Evolutionary conservation across 2,329 filamentous ascomycete genomes (phyloP).

Genomic region (Aspergillus sp.): DNA sequence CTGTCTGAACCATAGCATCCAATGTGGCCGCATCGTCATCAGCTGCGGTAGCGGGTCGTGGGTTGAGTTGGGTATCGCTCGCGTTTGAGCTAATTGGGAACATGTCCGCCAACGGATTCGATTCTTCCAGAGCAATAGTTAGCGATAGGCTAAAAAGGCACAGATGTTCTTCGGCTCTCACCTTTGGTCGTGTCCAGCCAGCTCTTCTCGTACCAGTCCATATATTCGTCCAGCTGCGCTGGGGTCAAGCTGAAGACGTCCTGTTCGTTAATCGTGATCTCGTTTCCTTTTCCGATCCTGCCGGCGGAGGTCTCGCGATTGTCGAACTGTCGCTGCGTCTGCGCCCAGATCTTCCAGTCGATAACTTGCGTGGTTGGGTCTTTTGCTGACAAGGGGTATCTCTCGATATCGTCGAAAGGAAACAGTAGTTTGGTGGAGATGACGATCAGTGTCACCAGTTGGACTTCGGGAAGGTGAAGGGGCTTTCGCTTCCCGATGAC

Average conservation of each 20-base stretch:
- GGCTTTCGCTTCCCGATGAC: constrained; percentile 37
- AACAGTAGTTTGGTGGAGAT: constrained; percentile 76
- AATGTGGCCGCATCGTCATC: constrained; percentile 28
- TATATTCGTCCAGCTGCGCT: constrained; percentile 67
- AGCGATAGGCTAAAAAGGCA: background rate
- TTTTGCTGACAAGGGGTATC: constrained; percentile 48
- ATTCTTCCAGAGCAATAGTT: constrained; percentile 11
- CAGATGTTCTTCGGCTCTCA: constrained; percentile 7
- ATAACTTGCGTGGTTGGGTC: constrained; percentile 62
- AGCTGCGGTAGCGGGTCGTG: constrained; percentile 3
- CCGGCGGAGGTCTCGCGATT: constrained; percentile 28
- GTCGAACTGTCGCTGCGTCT: constrained; percentile 44
- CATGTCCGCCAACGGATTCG: constrained; percentile 39
- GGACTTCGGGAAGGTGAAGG: constrained; percentile 68
- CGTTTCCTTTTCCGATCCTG: constrained; percentile 44
- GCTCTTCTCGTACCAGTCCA: constrained; percentile 73
- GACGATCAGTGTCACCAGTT: constrained; percentile 68
- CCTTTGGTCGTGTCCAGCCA: constrained; percentile 46
- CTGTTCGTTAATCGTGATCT: constrained; percentile 56
- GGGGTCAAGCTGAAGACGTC: constrained; percentile 62
- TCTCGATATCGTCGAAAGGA: constrained; percentile 62
- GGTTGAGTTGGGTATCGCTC: constrained; percentile 9
- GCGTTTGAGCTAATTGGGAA: constrained; percentile 36
- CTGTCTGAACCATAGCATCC: constrained; percentile 39
- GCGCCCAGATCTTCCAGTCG: constrained; percentile 71